Evolutionary conservation across 305 asterid genomes (phyloP).

Genomic region (Petunia hybrid): DNA sequence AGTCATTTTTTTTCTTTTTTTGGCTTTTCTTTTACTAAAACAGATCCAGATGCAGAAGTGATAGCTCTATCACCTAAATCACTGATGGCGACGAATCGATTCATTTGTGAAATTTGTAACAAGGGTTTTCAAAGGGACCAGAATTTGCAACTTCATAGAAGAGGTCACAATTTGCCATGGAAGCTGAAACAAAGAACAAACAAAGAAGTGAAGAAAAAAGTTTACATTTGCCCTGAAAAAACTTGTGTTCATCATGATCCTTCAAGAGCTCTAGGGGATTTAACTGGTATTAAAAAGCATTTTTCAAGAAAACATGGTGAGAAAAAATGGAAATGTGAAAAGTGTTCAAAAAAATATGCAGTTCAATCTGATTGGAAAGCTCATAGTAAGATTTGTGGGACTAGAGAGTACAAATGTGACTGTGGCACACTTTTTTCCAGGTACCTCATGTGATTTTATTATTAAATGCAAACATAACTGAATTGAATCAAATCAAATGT

Average conservation of each 20-base stretch:
- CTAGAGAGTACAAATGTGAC: slow-evolving; percentile 90
- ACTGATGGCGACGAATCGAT: slow-evolving; percentile 72
- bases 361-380: slow-evolving; percentile 99
- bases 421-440: slow-evolving; percentile 98
- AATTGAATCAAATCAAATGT: slow-evolving; percentile 37
- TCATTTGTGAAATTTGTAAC: slow-evolving; percentile 74
- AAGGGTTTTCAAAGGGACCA: slow-evolving; percentile 81
- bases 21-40: background rate
- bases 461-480: background rate
- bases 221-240: slow-evolving; percentile 85
- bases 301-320: slow-evolving; percentile 90
- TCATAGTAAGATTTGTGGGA: slow-evolving; percentile 91
- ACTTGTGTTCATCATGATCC: slow-evolving; percentile 88
- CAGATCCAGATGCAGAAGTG: slow-evolving; percentile 81
- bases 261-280: slow-evolving; percentile 80
- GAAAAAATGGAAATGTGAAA: slow-evolving; percentile 92
- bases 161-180: slow-evolving; percentile 83
- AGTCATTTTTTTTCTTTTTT: background rate
- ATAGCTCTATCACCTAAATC: slow-evolving; percentile 71
- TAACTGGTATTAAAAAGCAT: slow-evolving; percentile 87
- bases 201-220: slow-evolving; percentile 64
- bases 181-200: slow-evolving; percentile 65
- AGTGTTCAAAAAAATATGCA: slow-evolving; percentile 87
- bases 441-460: slow-evolving; percentile 40
- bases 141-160: slow-evolving; percentile 68